These are phyloP conservation scores for Epichloe typhina DNA, from an alignment of 2,329 filamentous ascomycete species.

Conservation along the genomic window DNA sequence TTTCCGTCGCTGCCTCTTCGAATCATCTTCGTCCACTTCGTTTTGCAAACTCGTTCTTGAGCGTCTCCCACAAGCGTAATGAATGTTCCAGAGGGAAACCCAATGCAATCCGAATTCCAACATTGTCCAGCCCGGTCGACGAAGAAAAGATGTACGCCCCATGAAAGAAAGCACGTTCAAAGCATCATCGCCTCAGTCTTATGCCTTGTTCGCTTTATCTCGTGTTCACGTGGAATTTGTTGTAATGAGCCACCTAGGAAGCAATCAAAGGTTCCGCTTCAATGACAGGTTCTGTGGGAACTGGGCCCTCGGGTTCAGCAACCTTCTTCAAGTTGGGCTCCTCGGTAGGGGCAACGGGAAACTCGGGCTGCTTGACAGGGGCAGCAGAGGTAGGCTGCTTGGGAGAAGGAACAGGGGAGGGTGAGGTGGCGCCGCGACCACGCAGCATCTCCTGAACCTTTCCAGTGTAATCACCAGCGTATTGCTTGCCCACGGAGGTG, in stretches of 20 bases:
- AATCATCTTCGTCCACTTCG: slow-evolving; percentile 9
- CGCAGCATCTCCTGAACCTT: slow-evolving; percentile 54
- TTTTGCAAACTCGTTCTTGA: slow-evolving; percentile 4
- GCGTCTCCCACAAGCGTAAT: slow-evolving; percentile 1
- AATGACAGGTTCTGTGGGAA: slow-evolving; percentile 15
- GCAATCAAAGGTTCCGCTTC: slow-evolving; percentile 17
- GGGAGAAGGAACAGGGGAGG: slow-evolving; percentile 23
- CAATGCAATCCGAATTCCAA: slow-evolving; percentile 14
- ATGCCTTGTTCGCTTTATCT: slow-evolving; percentile 13
- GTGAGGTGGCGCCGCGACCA: slow-evolving; percentile 31
- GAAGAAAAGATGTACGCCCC: slow-evolving; percentile 15
- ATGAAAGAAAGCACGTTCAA: slow-evolving; percentile 14
- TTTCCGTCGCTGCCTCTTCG: background rate
- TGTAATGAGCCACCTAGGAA: slow-evolving; percentile 15
- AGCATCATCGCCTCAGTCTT: slow-evolving; percentile 14
- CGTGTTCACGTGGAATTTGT: slow-evolving; percentile 15
- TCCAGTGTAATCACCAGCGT: slow-evolving; percentile 52
- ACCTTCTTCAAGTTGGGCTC: slow-evolving; percentile 15
- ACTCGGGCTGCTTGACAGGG: slow-evolving; percentile 17
- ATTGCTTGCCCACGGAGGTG: slow-evolving; percentile 51
- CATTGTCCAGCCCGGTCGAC: slow-evolving; percentile 12
- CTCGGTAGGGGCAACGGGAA: slow-evolving; percentile 24
- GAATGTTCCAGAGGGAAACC: slow-evolving; percentile 12
- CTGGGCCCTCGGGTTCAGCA: slow-evolving; percentile 10
- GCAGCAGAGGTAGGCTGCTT: slow-evolving; percentile 19